These are phyloP conservation scores for Saccharomycopsis olivae DNA, from an alignment of 805 yeast genomes.

Conservation along the genomic window DNA sequence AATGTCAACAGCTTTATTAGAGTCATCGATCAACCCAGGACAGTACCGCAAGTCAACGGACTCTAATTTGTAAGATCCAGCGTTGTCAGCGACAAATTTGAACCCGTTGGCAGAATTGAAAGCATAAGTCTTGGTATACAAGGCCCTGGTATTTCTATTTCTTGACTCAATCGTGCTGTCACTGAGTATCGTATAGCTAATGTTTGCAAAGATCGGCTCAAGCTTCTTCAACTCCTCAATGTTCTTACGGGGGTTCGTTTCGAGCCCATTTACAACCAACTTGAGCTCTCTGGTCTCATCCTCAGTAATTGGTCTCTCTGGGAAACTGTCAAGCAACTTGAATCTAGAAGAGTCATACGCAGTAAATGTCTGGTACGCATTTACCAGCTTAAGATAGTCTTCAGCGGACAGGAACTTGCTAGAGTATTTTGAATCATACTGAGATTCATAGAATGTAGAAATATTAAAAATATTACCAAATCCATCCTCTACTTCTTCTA, in stretches of 20 bases:
- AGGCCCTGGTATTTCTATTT: slow-evolving; percentile 9
- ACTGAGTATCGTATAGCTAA: slow-evolving; percentile 25
- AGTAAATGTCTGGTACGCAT: slow-evolving; percentile 24
- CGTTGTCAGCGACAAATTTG: slow-evolving; percentile 33
- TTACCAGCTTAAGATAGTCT: slow-evolving; percentile 7
- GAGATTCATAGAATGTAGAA: slow-evolving; percentile 22
- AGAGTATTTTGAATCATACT: slow-evolving; percentile 21
- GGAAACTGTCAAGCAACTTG: slow-evolving; percentile 29
- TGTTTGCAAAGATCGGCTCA: slow-evolving; percentile 27
- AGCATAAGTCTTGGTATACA: slow-evolving; percentile 19
- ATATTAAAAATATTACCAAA: slow-evolving; percentile 49
- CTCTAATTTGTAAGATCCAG: slow-evolving; percentile 58
- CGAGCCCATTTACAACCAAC: slow-evolving; percentile 12
- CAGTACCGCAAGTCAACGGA: slow-evolving; percentile 53
- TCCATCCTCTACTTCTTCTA: slow-evolving; percentile 54
- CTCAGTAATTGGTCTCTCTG: slow-evolving; percentile 14
- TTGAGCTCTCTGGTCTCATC: slow-evolving; percentile 9
- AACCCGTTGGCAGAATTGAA: slow-evolving; percentile 24
- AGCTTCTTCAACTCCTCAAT: slow-evolving; percentile 4
- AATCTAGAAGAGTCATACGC: slow-evolving; percentile 50
- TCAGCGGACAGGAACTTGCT: slow-evolving; percentile 5
- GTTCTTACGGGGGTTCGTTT: slow-evolving; percentile 1
- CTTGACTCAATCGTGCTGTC: slow-evolving; percentile 5
- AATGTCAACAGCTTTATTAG: slow-evolving; percentile 42
- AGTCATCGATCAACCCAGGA: slow-evolving; percentile 51